Base-by-base conservation (phyloP, 2,329 filamentous ascomycete genomes). In the Juglanconis oblonga region DNA sequence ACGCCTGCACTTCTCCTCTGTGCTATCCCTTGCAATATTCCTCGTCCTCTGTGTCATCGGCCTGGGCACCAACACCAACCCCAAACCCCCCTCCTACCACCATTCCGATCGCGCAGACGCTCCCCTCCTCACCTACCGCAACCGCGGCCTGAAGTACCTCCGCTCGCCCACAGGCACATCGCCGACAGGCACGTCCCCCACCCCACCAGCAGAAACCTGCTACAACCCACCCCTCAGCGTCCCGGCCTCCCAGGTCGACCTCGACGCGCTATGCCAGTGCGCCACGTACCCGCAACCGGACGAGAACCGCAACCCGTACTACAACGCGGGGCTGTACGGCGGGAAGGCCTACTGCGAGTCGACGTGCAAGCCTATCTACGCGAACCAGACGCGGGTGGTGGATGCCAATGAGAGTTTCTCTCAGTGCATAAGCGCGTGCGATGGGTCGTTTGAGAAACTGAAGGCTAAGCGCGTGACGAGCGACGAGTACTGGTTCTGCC, bases 191-290 rank as follows among this genome's bases (percentile, higher is more conserved):
- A 33, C 48, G 3, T 33, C 36, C 2, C 51, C 10, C 29, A 38
- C 48, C 5, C 53, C 45, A 17, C 53, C 53, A 6, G 36, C 42
- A 24, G 14, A 49, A 4, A 45, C 55, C 4, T 57, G 55, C 48
- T 57, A 52, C 55, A 35, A 14, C 6, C 55, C 55, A n/a, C 31
- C 31, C 29, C 13, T 4, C 10, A 32, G 24, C 31, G 14, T 29
- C 4, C 55, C 48, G n/a, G 40, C n/a, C n/a, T 29, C 24, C 9
- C 48, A 57, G 3, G 55, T 57, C 14, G 38, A 57, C 5, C n/a
- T 24, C 14, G 32, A 57, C 47, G 29, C 5, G 48, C 48, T 57
- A 24, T 57, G 55, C 38, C 38, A 57, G 14, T 57, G 55, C 44
- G 48, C 32, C 10, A 3, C n/a, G 9, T 57, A 57, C 31, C 6